Conservation (phyloP, 1,139 yeast genomes). For the Meyerozyma smithsonii region DNA sequence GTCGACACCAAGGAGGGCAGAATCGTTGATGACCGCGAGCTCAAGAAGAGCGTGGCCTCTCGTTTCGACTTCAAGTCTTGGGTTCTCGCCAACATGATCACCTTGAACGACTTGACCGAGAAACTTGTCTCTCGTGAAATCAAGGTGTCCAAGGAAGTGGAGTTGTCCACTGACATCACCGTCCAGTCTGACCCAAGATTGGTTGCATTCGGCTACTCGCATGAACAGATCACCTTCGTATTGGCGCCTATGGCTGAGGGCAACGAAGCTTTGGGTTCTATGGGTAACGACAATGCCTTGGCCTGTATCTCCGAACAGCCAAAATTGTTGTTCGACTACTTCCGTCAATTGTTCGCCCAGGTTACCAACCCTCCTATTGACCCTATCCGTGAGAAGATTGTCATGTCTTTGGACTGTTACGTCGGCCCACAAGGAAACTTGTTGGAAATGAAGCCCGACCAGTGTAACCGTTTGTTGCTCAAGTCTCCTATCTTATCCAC, state of each 20-base stretch:
- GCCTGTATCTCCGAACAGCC: slow-evolving; percentile 96
- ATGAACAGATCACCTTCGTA: slow-evolving; percentile 79
- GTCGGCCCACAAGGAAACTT: slow-evolving; percentile 97
- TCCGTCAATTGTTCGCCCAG: slow-evolving; percentile 95
- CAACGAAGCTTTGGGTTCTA: slow-evolving; percentile 93
- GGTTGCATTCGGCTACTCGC: slow-evolving; percentile 85
- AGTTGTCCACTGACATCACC: slow-evolving; percentile 24
- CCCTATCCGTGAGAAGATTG: slow-evolving; percentile 94
- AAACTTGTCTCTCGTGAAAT: slow-evolving; percentile 53
- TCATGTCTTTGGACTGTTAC: slow-evolving; percentile 95
- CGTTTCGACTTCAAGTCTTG: slow-evolving; percentile 91
- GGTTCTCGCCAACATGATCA: slow-evolving; percentile 81
- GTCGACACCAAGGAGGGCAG: slow-evolving; percentile 93
- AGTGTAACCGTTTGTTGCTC: slow-evolving; percentile 82
- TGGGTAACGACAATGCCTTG: slow-evolving; percentile 98
- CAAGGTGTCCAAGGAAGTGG: slow-evolving; percentile 20
- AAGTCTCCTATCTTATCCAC: slow-evolving; percentile 78
- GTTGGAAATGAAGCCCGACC: slow-evolving; percentile 86
- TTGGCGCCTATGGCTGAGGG: slow-evolving; percentile 96
- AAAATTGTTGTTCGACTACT: slow-evolving; percentile 83
- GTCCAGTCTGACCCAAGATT: slow-evolving; percentile 82
- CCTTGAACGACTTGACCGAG: slow-evolving; percentile 66
- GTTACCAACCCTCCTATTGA: slow-evolving; percentile 99
- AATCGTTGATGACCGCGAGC: slow-evolving; percentile 87
- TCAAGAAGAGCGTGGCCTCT: slow-evolving; percentile 76